Conservation (phyloP, 192 early-diverging fungal species). For the Backusella westeae region DNA sequence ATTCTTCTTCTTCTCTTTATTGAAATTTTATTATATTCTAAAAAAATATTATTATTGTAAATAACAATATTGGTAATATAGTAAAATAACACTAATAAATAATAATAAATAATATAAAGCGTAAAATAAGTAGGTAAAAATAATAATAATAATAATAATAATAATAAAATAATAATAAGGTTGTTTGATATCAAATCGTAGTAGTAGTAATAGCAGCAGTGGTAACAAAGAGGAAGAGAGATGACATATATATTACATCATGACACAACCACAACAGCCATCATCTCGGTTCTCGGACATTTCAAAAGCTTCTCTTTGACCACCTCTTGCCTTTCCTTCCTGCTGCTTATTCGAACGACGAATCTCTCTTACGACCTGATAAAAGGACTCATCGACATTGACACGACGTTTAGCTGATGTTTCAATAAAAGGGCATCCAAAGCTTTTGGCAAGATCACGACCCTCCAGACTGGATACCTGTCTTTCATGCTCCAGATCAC, state of each 20-base stretch:
- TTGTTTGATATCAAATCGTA: background rate
- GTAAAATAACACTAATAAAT: constrained; percentile 1
- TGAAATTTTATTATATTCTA: background rate
- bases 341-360: constrained; percentile 76
- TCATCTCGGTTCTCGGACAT: background rate
- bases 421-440: constrained; percentile 64
- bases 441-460: constrained; percentile 50
- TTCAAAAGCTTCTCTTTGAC: constrained; percentile 10
- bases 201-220: background rate
- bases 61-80: background rate
- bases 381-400: constrained; percentile 34
- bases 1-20: background rate
- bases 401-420: constrained; percentile 43
- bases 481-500: constrained; percentile 71
- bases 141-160: background rate
- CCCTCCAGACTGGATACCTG: constrained; percentile 55
- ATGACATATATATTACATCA: constrained; percentile 4
- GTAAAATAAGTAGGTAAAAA: background rate
- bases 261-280: constrained; percentile 5
- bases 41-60: constrained; percentile 2
- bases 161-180: background rate
- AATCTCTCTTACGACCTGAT: constrained; percentile 75
- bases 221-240: background rate
- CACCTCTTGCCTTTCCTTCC: constrained; percentile 19
- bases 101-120: constrained; percentile 4